A percentile compares a stretch with the other conserved stretches of the same genome.
phyloP scores from a whole-genome alignment of 805 yeast genomes.

The Debaryomyces castellii region DNA sequence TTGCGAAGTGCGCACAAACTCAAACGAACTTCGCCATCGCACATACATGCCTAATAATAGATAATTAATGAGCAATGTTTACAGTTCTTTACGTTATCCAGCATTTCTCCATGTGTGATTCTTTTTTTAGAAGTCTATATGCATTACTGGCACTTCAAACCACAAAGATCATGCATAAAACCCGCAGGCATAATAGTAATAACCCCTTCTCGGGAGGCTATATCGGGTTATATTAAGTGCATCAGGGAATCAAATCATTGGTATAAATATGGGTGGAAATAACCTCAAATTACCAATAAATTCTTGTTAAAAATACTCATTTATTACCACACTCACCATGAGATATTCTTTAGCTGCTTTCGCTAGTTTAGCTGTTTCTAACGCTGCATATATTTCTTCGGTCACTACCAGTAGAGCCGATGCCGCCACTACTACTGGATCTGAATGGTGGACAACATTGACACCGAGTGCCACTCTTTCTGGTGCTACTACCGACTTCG shows the following conservation, averaged over 20 bases:
- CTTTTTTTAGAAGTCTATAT: neutral
- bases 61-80: neutral
- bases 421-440: neutral
- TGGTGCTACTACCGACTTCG: slow-evolving; percentile 23
- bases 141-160: neutral
- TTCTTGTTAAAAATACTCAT: neutral
- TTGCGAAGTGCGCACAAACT: neutral
- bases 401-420: neutral
- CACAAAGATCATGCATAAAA: neutral
- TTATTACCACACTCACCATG: neutral
- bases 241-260: neutral
- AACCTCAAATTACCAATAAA: neutral
- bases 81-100: neutral
- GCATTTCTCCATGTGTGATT: neutral
- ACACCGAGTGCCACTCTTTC: slow-evolving; percentile 28
- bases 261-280: neutral
- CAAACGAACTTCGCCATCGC: neutral
- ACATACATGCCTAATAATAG: neutral
- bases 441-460: slow-evolving; percentile 26
- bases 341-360: slow-evolving; percentile 11
- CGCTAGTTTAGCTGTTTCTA: slow-evolving; percentile 9
- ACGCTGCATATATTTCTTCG: slow-evolving; percentile 26
- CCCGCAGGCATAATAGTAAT: neutral
- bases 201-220: neutral
- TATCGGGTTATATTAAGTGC: neutral